Evolutionary conservation across 805 yeast species (phyloP).

Genomic region (Torulaspora franciscae): DNA sequence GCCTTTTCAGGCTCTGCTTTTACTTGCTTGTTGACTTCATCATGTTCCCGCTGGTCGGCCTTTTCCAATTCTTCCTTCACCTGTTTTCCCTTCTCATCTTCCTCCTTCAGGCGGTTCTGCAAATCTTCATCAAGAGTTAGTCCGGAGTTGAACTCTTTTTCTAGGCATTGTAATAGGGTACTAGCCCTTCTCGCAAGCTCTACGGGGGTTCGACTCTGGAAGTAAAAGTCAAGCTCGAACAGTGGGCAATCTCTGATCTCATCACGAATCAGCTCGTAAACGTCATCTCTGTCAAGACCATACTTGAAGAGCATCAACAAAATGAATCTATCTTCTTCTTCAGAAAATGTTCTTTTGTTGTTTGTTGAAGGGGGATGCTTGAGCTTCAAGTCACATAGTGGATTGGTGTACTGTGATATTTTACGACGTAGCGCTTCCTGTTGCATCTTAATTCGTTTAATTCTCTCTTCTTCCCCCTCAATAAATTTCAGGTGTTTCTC

Average conservation of each 20-base stretch:
- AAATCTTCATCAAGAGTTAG: slow-evolving; percentile 24
- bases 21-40: slow-evolving; percentile 23
- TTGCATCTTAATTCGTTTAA: slow-evolving; percentile 58
- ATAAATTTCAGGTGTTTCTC: slow-evolving; percentile 78
- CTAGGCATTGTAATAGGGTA: slow-evolving; percentile 68
- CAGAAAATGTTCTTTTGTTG: slow-evolving; percentile 64
- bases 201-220: slow-evolving; percentile 68
- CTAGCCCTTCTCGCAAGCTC: slow-evolving; percentile 81
- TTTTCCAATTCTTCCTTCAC: slow-evolving; percentile 23
- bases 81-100: slow-evolving; percentile 29
- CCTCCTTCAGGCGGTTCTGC: slow-evolving; percentile 26
- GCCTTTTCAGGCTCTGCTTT: slow-evolving; percentile 23
- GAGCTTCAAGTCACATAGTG: slow-evolving; percentile 71
- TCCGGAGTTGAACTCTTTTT: slow-evolving; percentile 57
- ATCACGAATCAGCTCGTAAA: slow-evolving; percentile 73
- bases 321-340: slow-evolving; percentile 87
- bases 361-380: slow-evolving; percentile 68
- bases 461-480: slow-evolving; percentile 84
- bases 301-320: slow-evolving; percentile 71
- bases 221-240: slow-evolving; percentile 83
- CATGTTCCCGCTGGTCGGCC: slow-evolving; percentile 22
- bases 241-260: slow-evolving; percentile 68
- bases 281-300: slow-evolving; percentile 74
- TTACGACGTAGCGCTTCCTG: slow-evolving; percentile 76
- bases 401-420: slow-evolving; percentile 62